A percentile compares a stretch with the other conserved stretches of the same genome.
phyloP scores from a whole-genome alignment of 2,329 filamentous ascomycete genomes.

The Pseudogymnoascus sp. region DNA sequence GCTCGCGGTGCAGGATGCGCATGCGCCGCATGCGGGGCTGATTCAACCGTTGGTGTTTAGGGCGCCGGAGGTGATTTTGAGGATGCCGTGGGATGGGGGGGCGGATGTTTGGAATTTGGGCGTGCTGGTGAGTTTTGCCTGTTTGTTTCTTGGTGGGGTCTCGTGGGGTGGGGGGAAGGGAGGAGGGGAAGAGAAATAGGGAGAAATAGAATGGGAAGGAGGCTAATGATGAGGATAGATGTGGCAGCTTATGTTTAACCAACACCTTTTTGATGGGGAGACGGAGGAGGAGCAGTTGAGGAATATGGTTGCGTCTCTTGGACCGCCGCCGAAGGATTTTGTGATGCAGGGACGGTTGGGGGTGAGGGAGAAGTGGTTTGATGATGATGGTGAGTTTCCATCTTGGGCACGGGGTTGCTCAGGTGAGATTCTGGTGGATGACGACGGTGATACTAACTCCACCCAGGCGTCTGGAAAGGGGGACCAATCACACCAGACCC shows the following conservation, averaged over 20 bases:
- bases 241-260: slow-evolving; percentile 8
- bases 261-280: neutral
- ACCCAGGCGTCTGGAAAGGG: slow-evolving; percentile 10
- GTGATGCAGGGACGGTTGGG: neutral
- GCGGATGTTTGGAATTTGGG: slow-evolving; percentile 24
- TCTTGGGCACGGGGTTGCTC: neutral
- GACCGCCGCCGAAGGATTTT: slow-evolving; percentile 30
- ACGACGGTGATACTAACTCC: neutral
- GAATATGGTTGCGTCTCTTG: slow-evolving; percentile 35
- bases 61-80: slow-evolving; percentile 20
- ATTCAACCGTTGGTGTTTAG: slow-evolving; percentile 4
- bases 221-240: neutral
- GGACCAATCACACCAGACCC: slow-evolving; percentile 6
- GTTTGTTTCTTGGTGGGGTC: neutral
- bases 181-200: neutral
- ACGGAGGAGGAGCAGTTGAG: slow-evolving; percentile 31
- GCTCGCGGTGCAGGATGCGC: neutral
- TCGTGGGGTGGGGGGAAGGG: too few relatives aligned
- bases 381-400: slow-evolving; percentile 10
- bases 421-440: neutral
- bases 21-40: neutral
- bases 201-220: neutral
- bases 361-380: slow-evolving; percentile 8
- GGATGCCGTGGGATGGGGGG: slow-evolving; percentile 16
- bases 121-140: slow-evolving; percentile 17